These are phyloP conservation scores for Phialocephala subalpina DNA, from an alignment of 2,329 filamentous ascomycete species.

Conservation along the genomic window DNA sequence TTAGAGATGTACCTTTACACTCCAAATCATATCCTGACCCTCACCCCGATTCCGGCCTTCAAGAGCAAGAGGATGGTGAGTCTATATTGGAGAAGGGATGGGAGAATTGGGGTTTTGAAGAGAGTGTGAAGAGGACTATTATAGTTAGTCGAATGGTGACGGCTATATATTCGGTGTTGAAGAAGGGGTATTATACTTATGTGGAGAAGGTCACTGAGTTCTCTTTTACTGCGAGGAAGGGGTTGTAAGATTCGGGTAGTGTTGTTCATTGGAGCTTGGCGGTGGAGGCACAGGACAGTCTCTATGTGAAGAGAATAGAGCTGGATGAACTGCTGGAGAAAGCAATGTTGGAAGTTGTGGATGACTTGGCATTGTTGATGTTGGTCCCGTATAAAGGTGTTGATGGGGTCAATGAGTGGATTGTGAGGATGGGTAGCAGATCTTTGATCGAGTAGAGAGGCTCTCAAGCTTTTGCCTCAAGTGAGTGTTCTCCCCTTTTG, in stretches of 20 bases:
- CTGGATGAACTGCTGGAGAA: slow-evolving; percentile 10
- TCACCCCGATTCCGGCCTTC: too few species aligned
- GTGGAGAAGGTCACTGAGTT: slow-evolving; percentile 23
- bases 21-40: too few species aligned
- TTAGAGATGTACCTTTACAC: too few species aligned
- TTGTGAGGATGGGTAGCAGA: slow-evolving; percentile 17
- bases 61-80: too few species aligned
- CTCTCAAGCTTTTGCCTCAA: too few species aligned
- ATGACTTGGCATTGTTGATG: slow-evolving; percentile 30
- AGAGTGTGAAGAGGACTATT: slow-evolving; percentile 40
- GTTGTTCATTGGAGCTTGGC: slow-evolving; percentile 23
- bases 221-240: slow-evolving; percentile 26
- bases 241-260: slow-evolving; percentile 23
- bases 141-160: slow-evolving; percentile 26
- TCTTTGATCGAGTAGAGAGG: slow-evolving; percentile 17
- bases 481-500: too few species aligned
- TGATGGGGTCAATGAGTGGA: slow-evolving; percentile 29
- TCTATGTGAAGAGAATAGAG: slow-evolving; percentile 17
- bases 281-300: slow-evolving; percentile 2
- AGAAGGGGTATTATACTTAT: slow-evolving; percentile 27
- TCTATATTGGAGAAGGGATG: slow-evolving; percentile 21
- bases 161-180: slow-evolving; percentile 28
- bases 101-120: slow-evolving; percentile 41
- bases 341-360: slow-evolving; percentile 19
- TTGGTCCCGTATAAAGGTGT: slow-evolving; percentile 28